Evolutionary conservation across 2,329 filamentous ascomycete species (phyloP), one percentile per base, ranked within the genome.

Genomic region (Ophiostoma tasmaniense): DNA sequence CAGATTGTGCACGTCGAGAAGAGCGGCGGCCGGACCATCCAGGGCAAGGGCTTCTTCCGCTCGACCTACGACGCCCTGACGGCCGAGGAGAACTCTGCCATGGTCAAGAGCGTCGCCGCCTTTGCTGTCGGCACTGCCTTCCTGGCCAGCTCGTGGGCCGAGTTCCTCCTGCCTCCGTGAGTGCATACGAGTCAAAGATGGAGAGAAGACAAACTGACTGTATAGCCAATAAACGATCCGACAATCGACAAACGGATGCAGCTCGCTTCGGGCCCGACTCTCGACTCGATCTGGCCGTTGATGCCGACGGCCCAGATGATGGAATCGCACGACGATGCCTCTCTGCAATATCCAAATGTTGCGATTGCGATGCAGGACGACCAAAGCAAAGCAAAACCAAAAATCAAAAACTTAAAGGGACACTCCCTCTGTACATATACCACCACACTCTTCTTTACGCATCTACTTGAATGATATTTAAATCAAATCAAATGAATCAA

Each of bases 101-200:
- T 89, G 69, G 86, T 89, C 71, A 82, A 84, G 74, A 89, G 87
- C 74, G 77, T 90, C 72, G 78, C 84, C 65, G 78, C 86, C 71
- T 89, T 88, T 75, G 84, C 83, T 65, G 85, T 80, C 70, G 85
- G 85, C 67, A 83, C 87, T 64, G 83, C 84, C 10, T 85, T 88
- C 77, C 81, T 88, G 73, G 81, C 84, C 73, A 87, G 83, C 79
- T 83, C 82, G 69, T 85, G 84, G 79, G 82, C 82, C 76, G 86
- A 87, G 74, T 79, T 82, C 74, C 79, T 88, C 68, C 80, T 87
- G 71, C 85, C 85, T 76, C 81, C 82, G 79, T 81, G 74, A 52
- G 73, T 71, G 7, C 3, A 10, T 7, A 4, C 2, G 1, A 3
- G 11, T 45, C 8, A 14, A 33, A 3, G 45, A 28, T 5, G 3